Conservation (phyloP, 768 basidiomycete species). For the Chlorophyllum brunneum region DNA sequence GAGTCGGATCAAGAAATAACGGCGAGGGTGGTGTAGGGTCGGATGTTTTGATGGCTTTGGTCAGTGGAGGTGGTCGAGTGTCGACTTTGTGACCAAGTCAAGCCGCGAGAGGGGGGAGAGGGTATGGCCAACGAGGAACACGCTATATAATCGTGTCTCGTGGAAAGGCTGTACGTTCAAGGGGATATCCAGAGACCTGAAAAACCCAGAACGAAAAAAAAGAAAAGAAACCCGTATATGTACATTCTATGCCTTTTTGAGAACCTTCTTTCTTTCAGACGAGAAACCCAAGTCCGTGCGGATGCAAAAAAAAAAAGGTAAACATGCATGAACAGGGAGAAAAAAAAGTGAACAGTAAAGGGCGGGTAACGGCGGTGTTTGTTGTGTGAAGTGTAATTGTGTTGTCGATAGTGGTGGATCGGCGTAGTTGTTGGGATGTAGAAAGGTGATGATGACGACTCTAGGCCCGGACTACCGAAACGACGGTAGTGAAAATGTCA, state of each 20-base stretch:
- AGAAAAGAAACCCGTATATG: slow-evolving; percentile 1
- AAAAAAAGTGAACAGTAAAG: not conserved
- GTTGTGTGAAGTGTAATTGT: no score
- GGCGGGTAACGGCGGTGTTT: not conserved
- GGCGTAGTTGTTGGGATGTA: no score
- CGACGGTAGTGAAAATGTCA: no score
- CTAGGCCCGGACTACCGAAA: no score
- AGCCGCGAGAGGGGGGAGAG: not conserved
- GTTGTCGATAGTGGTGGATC: no score
- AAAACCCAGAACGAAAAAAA: not conserved
- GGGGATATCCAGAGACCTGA: not conserved
- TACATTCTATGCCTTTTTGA: slow-evolving; percentile 12
- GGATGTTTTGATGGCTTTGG: no score
- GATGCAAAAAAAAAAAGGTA: slow-evolving; percentile 5
- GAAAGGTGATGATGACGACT: no score
- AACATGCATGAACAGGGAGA: not conserved
- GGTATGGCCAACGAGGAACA: not conserved
- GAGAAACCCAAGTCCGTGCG: slow-evolving; percentile 4
- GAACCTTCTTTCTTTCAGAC: slow-evolving; percentile 6
- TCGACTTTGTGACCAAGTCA: no score
- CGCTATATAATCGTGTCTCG: not conserved
- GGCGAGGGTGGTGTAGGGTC: no score
- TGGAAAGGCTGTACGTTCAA: not conserved
- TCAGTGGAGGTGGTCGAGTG: no score
- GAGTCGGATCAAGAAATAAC: not conserved